Percentiles rank a stretch among this genome's conserved stretches.
phyloP scores from a whole-genome alignment of 345 rosid genomes.

The Salix caprea region DNA sequence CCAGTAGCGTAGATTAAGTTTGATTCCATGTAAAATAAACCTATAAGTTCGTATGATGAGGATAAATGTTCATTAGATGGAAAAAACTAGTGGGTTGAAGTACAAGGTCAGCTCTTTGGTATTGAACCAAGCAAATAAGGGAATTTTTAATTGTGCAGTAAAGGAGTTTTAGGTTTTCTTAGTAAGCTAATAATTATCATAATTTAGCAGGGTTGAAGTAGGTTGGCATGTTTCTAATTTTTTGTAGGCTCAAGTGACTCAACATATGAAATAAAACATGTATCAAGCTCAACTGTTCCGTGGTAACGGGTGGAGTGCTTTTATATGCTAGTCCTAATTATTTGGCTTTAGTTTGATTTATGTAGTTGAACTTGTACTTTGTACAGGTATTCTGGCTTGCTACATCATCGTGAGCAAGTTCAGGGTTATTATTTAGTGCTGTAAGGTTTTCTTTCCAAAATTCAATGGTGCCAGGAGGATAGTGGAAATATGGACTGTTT shows the following conservation, averaged over 20 bases:
- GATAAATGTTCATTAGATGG: background rate
- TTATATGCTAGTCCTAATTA: background rate
- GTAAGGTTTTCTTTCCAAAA: slow-evolving; percentile 27
- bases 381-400: slow-evolving; percentile 18
- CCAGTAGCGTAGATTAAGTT: background rate
- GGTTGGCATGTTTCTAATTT: background rate
- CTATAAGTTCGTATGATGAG: background rate
- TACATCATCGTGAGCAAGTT: slow-evolving; percentile 12
- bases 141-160: background rate
- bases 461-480: slow-evolving; percentile 48
- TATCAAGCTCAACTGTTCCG: background rate
- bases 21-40: background rate
- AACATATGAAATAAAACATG: background rate
- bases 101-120: background rate
- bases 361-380: background rate
- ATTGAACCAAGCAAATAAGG: background rate
- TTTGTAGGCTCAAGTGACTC: background rate
- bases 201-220: background rate
- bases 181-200: background rate
- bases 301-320: background rate
- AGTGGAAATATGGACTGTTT: slow-evolving; percentile 48
- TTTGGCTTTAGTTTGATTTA: background rate
- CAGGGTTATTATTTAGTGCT: slow-evolving; percentile 16
- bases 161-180: background rate
- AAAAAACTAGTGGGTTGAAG: background rate